phyloP scores from a whole-genome alignment of 352 stramenopile species.

The Phytophthora rubi region DNA sequence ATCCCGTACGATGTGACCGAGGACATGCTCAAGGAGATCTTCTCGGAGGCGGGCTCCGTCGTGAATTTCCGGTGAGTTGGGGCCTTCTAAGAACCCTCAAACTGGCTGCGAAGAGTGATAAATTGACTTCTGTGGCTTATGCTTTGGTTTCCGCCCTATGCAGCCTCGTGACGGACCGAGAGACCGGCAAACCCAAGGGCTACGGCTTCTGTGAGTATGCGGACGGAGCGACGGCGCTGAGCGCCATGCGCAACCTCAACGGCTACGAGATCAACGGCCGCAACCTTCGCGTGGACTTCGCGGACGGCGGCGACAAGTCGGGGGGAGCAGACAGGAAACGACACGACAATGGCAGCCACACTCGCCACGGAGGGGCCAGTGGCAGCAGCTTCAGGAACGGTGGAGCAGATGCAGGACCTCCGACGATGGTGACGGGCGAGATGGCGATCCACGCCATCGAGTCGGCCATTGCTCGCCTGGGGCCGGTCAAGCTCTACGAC shows the following conservation, averaged over 20 bases:
- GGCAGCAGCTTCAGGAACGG: slow-evolving; percentile 36
- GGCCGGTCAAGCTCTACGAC: slow-evolving; percentile 84
- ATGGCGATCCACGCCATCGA: slow-evolving; percentile 85
- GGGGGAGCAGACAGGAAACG: slow-evolving; percentile 39
- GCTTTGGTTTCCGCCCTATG: neutral
- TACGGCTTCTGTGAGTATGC: slow-evolving; percentile 90
- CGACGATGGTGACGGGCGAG: slow-evolving; percentile 67
- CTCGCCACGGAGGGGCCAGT: slow-evolving; percentile 29
- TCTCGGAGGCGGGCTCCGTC: slow-evolving; percentile 83
- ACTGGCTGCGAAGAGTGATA: neutral
- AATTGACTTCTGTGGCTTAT: too few relatives aligned
- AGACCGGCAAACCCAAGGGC: slow-evolving; percentile 86
- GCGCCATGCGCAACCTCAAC: slow-evolving; percentile 88
- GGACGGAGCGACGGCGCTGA: slow-evolving; percentile 82
- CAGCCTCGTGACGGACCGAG: slow-evolving; percentile 84
- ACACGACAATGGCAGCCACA: slow-evolving; percentile 32
- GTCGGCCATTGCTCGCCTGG: slow-evolving; percentile 66
- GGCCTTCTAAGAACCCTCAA: neutral
- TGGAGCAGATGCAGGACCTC: slow-evolving; percentile 26
- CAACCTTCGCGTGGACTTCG: slow-evolving; percentile 87
- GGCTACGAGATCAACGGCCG: slow-evolving; percentile 85
- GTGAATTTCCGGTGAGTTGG: slow-evolving; percentile 80
- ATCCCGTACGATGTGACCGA: slow-evolving; percentile 91
- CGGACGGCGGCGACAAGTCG: slow-evolving; percentile 71
- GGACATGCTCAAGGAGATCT: slow-evolving; percentile 88